These are phyloP conservation scores for Magnolia kwangsiensis DNA, from an alignment of 164 flowering plant genomes.

Conservation along the genomic window DNA sequence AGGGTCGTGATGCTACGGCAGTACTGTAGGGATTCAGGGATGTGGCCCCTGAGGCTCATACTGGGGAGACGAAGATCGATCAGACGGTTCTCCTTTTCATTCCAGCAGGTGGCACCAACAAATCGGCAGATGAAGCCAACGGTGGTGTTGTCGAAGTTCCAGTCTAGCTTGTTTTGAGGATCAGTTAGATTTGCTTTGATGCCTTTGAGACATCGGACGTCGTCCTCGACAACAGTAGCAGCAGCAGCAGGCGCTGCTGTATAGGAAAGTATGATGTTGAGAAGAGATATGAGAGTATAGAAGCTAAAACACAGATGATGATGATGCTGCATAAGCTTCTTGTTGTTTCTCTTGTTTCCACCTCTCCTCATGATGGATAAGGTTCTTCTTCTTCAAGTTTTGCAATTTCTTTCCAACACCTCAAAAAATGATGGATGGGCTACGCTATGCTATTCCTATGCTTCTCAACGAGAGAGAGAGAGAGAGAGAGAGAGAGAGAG, in stretches of 20 bases:
- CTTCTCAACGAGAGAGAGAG: too few relatives aligned
- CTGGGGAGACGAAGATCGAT: constrained; percentile 19
- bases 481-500: too few relatives aligned
- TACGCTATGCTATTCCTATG: too few relatives aligned
- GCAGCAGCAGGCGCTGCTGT: background rate
- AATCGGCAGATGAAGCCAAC: constrained; percentile 31
- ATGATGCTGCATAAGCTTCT: too few relatives aligned
- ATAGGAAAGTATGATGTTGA: too few relatives aligned
- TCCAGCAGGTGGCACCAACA: constrained; percentile 33
- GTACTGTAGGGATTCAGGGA: constrained; percentile 24
- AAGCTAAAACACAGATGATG: too few relatives aligned
- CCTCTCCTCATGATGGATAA: too few relatives aligned
- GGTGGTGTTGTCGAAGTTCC: constrained; percentile 24
- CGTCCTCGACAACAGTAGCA: constrained; percentile 18
- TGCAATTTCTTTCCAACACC: too few relatives aligned
- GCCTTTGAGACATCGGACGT: constrained; percentile 25
- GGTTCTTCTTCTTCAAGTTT: too few relatives aligned
- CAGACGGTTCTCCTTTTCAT: constrained; percentile 27
- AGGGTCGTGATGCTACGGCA: constrained; percentile 22
- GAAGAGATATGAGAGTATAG: too few relatives aligned
- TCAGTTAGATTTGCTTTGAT: constrained; percentile 16
- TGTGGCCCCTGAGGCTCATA: constrained; percentile 11
- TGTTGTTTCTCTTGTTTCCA: too few relatives aligned
- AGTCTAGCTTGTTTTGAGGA: constrained; percentile 16
- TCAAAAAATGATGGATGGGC: too few relatives aligned